Base-by-base conservation (phyloP, 805 yeast species). In the Candida arabinofermentans region DNA sequence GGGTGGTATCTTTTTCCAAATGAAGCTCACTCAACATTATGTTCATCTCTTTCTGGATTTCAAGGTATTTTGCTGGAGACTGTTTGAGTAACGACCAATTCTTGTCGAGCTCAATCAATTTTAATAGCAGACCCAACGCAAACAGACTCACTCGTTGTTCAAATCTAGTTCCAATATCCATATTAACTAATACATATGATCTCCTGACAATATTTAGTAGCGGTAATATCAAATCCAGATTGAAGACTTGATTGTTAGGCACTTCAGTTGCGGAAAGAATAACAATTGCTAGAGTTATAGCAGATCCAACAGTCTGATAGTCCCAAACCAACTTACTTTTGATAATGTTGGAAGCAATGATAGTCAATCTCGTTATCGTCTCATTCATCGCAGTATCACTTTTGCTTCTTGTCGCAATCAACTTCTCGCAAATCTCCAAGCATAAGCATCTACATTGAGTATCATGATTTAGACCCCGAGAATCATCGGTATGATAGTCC, bases 111-210 rank as follows among this genome's bases (percentile, higher is more conserved):
- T 42, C 50, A 2, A 36, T 34, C 16, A 49, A 38, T 17, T 48
- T 53, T 13, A 50, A 34, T 22, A 52, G 38, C 21, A 37, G 43
- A 1, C 60, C 60, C 21, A 56, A 38, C 13, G 53, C 45, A 37
- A 50, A 48, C 14, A 56, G 41, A 32, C 52, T 41, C 12, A 40
- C 30, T 29, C 44, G 33, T 10, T 36, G 44, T n/a, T 40, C 44
- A 14, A 37, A 33, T 8, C 7, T 16, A 3, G 43, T 22, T 1
- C 37, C 48, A 24, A 38, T 34, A 18, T 24, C 21, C 2, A 36
- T 8, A 12, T 26, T 45, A 1, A 42, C 14, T 24, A 51, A 37
- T 13, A 48, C 31, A 9, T 38, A 24, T 6, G 55, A 48, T 27
- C 40, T 32, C 16, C 29, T 36, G 18, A 47, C 47, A 17, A 46